Evolutionary conservation across 1,139 yeast species (phyloP), one percentile per base, ranked within the genome.

Genomic region (Debaryomyces sp.): DNA sequence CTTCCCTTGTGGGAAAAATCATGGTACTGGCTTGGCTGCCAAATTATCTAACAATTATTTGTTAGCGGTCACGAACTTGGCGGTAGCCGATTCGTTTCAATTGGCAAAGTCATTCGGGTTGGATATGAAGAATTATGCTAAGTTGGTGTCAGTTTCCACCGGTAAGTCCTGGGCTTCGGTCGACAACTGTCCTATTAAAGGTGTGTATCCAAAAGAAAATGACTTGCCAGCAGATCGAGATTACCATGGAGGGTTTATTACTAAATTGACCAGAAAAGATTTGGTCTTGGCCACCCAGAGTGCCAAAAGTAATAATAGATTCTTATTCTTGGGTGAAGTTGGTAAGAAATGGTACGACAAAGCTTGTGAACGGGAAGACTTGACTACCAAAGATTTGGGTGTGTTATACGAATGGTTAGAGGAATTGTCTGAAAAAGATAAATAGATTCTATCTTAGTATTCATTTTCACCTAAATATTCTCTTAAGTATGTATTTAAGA

Each of bases 121-220:
- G 51, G 75, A 81, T 60, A 66, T 80, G 58, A 62, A 71, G 41
- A 67, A 72, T 48, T 80, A 80, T 57, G 80, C 84, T 22, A 73
- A 78, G 48, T 70, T 82, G 51, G 82, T 82, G 23, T 67, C 83
- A 33, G 80, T 79, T 2, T 78, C 84, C n/a, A 78, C 85, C 6
- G 87, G 86, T 35, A 77, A 80, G 56, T 71, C 81, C 13, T 82
- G 87, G 87, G 82, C 85, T 15, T 71, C 83, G 2, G 83, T 77
- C 35, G 83, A 78, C 57, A 82, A 82, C 62, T 80, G 82, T 61
- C 87, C 87, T 1, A 82, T 82, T 41, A 76, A 79, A 0, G 82
- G 81, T 4, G 78, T 76, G 8, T 74, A 75, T 51, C 77, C 82
- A 3, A 57, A 69, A 13, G 79, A 73, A 43, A 57, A 57, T 45